Evolutionary conservation across 352 stramenopile genomes (phyloP), one percentile per base, ranked within the genome.

Genomic region (Vaucheria bursata): DNA sequence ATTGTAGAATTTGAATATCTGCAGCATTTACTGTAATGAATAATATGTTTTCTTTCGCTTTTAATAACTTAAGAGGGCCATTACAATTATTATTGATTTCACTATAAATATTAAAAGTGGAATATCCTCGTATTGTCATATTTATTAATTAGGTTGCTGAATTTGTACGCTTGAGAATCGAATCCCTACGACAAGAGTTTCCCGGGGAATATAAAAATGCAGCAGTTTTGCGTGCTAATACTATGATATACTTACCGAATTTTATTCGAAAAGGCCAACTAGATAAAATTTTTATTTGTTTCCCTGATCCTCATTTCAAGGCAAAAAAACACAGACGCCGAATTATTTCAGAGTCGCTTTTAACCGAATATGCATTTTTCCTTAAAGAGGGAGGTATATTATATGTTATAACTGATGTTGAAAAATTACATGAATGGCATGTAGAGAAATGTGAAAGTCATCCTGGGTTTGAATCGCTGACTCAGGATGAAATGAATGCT

Each of bases 251-350:
- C 78, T 76, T 95, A 0, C 81, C 88, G 7, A 88, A 93, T 79
- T 92, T 83, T 65, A 84, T 88, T 18, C 49, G 59, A 39, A 70
- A 59, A 53, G 67, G 71, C 31, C 87, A 87, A 79, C 86, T 99
- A 12, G 85, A 89, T 18, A 98, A 98, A 86, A 90, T 98, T 52
- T 99, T 99, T 86, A 98, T 99, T 87, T 98, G 95, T 85, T 99
- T 99, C 86, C 95, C 96, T 59, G 96, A 99, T 86, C 96, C 96
- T 36, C 95, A 99, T 85, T 99, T 99, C 84, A 99, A 99, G 86
- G 88, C 90, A 74, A 97, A 97, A 82, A 97, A 98, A 86, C 93
- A 98, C 85, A 89, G 91, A 49, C 89, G 95, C 35, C 88, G 92
- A 31, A 97, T 97, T 73, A 88, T 97, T 66, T 91, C 76, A 88